phyloP scores from a whole-genome alignment of 352 stramenopile species.

The Pythium periplocum region DNA sequence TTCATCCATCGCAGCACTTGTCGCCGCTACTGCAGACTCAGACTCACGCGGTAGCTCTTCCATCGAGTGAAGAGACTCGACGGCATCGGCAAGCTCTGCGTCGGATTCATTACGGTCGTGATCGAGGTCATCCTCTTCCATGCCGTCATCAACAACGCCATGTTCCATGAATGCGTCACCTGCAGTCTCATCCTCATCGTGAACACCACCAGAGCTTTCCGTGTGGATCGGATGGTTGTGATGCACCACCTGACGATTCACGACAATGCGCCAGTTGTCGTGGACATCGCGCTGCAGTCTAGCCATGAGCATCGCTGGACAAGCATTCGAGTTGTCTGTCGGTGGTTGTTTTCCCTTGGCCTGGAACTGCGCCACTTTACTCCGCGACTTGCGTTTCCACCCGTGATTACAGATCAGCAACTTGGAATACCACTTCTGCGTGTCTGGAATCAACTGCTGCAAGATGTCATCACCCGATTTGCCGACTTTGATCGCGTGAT shows the following conservation, averaged over 20 bases:
- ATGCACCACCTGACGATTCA: slow-evolving; percentile 57
- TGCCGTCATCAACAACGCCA: too few relatives aligned
- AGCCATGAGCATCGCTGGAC: slow-evolving; percentile 64
- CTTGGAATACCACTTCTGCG: slow-evolving; percentile 73
- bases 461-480: slow-evolving; percentile 19
- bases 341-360: neutral
- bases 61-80: too few relatives aligned
- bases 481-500: slow-evolving; percentile 34
- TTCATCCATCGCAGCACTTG: too few relatives aligned
- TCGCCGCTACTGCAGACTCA: too few relatives aligned
- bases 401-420: slow-evolving; percentile 71
- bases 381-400: slow-evolving; percentile 62
- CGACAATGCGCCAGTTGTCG: slow-evolving; percentile 57
- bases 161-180: too few relatives aligned
- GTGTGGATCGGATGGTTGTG: slow-evolving; percentile 40
- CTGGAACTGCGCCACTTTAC: slow-evolving; percentile 21
- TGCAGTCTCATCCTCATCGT: too few relatives aligned
- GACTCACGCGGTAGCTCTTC: too few relatives aligned
- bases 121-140: too few relatives aligned
- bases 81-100: too few relatives aligned
- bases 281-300: slow-evolving; percentile 58
- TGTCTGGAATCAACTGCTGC: slow-evolving; percentile 38
- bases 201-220: too few relatives aligned
- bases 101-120: too few relatives aligned
- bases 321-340: slow-evolving; percentile 18